Evolutionary conservation across 2,329 filamentous ascomycete species (phyloP).

Genomic region (Talaromyces sp.): DNA sequence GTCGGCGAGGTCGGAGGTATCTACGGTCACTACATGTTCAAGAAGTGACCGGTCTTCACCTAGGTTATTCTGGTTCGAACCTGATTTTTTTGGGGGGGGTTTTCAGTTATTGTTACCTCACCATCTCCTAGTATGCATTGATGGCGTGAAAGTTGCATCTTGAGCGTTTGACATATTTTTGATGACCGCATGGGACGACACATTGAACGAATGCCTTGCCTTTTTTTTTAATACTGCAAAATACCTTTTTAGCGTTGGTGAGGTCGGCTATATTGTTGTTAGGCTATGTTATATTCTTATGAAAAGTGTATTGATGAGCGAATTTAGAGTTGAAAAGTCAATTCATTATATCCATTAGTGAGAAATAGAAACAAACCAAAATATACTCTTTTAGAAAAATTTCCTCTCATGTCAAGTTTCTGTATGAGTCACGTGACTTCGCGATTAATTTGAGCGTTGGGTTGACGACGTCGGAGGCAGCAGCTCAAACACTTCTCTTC

Average conservation of each 20-base stretch:
- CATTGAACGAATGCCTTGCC: not conserved
- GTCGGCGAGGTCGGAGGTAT: conserved; percentile 54
- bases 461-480: not conserved
- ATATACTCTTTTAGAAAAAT: too few relatives aligned
- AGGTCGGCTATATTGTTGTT: not conserved
- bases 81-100: not conserved
- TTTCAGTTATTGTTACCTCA: conserved; percentile 11
- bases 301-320: too few relatives aligned
- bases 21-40: conserved; percentile 59
- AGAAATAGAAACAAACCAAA: too few relatives aligned
- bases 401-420: not conserved
- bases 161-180: conserved; percentile 6
- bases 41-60: conserved; percentile 34
- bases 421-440: not conserved
- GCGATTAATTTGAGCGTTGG: not conserved
- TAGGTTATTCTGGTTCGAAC: not conserved
- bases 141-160: conserved; percentile 9
- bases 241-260: not conserved
- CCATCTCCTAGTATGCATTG: conserved; percentile 12
- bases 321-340: not conserved
- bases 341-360: not conserved
- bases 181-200: not conserved
- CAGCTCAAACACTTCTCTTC: not conserved
- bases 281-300: too few relatives aligned
- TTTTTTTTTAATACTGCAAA: not conserved